phyloP scores from a whole-genome alignment of 2,329 filamentous ascomycete species.

The Pseudogymnoascus sp. region DNA sequence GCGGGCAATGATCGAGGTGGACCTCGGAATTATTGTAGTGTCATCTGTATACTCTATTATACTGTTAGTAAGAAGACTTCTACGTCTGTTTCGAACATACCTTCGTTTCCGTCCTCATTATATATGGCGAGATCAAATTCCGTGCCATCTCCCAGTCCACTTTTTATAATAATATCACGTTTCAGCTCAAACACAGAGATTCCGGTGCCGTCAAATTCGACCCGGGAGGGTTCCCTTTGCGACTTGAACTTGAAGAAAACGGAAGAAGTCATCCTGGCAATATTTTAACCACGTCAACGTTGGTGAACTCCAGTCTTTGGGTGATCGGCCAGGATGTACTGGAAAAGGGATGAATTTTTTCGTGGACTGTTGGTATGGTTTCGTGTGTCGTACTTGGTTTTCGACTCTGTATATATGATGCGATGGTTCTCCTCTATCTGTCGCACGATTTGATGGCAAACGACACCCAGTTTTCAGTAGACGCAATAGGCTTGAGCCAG shows the following conservation, averaged over 20 bases:
- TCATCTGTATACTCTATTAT: slow-evolving; percentile 87
- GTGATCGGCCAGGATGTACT: slow-evolving; percentile 2
- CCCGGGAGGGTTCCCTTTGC: slow-evolving; percentile 86
- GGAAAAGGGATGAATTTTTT: slow-evolving; percentile 8
- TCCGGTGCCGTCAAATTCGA: slow-evolving; percentile 94
- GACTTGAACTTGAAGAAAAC: slow-evolving; percentile 99
- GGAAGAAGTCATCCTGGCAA: slow-evolving; percentile 47
- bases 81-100: slow-evolving; percentile 42
- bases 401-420: neutral
- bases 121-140: slow-evolving; percentile 96
- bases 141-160: slow-evolving; percentile 85
- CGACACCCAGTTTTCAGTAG: slow-evolving; percentile 20
- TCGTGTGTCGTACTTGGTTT: neutral
- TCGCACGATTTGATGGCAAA: slow-evolving; percentile 12
- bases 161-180: slow-evolving; percentile 93
- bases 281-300: slow-evolving; percentile 5
- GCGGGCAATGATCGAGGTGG: slow-evolving; percentile 84
- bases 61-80: slow-evolving; percentile 23
- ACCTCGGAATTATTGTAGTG: slow-evolving; percentile 91
- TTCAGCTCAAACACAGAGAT: slow-evolving; percentile 98
- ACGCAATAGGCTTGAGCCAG: slow-evolving; percentile 18
- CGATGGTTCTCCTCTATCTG: neutral
- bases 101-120: slow-evolving; percentile 83
- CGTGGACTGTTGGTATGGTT: slow-evolving; percentile 4
- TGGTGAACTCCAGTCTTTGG: neutral